Evolutionary conservation across 495 filamentous ascomycete species (phyloP).

Genomic region (Penicillium salamii): DNA sequence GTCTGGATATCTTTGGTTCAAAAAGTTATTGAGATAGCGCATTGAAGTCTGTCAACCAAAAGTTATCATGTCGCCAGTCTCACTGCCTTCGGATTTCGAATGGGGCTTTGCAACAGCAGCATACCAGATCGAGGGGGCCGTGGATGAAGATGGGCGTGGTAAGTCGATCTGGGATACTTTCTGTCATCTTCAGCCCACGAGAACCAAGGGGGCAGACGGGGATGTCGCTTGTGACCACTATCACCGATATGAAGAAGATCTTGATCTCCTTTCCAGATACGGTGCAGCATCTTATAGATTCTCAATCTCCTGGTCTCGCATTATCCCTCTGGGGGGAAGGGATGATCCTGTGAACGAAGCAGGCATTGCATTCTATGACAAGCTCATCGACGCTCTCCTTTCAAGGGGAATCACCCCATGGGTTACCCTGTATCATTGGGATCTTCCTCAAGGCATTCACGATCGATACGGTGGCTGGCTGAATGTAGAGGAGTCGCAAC

Average conservation of each 20-base stretch:
- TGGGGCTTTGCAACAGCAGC: conserved; percentile 77
- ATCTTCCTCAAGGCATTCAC: conserved; percentile 40
- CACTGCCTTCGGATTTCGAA: conserved; percentile 50
- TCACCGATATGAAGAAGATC: conserved; percentile 62
- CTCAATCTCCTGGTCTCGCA: conserved; percentile 66
- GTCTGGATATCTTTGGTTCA: background rate
- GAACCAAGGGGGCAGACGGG: conserved; percentile 52
- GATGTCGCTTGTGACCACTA: conserved; percentile 69
- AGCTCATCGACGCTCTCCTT: conserved; percentile 39
- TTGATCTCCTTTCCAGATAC: conserved; percentile 58
- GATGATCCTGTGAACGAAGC: conserved; percentile 31
- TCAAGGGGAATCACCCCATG: conserved; percentile 36
- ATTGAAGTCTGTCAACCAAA: background rate
- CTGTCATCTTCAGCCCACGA: conserved; percentile 61
- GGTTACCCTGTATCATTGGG: conserved; percentile 50
- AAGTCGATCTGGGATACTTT: conserved; percentile 72
- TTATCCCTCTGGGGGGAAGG: conserved; percentile 53
- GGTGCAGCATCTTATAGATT: conserved; percentile 65
- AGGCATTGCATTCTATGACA: conserved; percentile 40
- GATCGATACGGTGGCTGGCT: conserved; percentile 42
- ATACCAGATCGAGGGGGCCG: conserved; percentile 70
- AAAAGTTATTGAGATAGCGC: too few species aligned
- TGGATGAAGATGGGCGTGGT: conserved; percentile 58
- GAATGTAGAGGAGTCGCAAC: conserved; percentile 35
- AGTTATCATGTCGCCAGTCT: background rate